Evolutionary conservation across 306 rosid species (phyloP).

Genomic region (Malus asiatica): DNA sequence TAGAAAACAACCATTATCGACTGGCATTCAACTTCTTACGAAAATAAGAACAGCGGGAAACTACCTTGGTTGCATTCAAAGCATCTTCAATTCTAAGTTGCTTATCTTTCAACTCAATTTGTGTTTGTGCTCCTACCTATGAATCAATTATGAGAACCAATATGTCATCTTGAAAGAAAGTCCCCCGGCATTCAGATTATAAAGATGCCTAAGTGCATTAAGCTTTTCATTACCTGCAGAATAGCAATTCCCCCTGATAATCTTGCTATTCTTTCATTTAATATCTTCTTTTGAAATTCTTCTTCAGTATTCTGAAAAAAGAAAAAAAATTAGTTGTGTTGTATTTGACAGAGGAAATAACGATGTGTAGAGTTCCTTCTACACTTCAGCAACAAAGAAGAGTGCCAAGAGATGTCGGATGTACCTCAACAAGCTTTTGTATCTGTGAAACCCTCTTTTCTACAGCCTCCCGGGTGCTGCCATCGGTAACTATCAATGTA

Average conservation of each 20-base stretch:
- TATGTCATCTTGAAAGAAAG: constrained; percentile 12
- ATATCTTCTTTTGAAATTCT: constrained; percentile 69
- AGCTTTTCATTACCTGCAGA: constrained; percentile 54
- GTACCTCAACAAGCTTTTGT: constrained; percentile 63
- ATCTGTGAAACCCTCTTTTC: constrained; percentile 68
- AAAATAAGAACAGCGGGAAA: constrained; percentile 8
- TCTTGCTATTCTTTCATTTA: constrained; percentile 84
- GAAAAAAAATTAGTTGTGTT: constrained; percentile 4
- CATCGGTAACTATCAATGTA: constrained; percentile 77
- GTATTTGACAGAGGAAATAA: not conserved
- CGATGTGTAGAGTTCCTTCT: too few species aligned
- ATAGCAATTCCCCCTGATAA: constrained; percentile 80
- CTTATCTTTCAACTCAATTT: constrained; percentile 89
- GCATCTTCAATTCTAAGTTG: constrained; percentile 89
- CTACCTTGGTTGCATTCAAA: constrained; percentile 82
- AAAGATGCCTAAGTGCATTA: constrained; percentile 1
- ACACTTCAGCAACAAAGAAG: too few species aligned
- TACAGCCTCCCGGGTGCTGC: constrained; percentile 53
- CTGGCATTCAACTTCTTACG: constrained; percentile 5
- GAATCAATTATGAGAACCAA: constrained; percentile 13
- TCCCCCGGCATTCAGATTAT: constrained; percentile 4
- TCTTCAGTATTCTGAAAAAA: constrained; percentile 69
- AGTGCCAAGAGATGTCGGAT: constrained; percentile 7
- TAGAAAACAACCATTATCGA: constrained; percentile 10
- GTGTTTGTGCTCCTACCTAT: constrained; percentile 95